Base-by-base conservation (phyloP, 2,329 filamentous ascomycete genomes). In the Eutypa lata region DNA sequence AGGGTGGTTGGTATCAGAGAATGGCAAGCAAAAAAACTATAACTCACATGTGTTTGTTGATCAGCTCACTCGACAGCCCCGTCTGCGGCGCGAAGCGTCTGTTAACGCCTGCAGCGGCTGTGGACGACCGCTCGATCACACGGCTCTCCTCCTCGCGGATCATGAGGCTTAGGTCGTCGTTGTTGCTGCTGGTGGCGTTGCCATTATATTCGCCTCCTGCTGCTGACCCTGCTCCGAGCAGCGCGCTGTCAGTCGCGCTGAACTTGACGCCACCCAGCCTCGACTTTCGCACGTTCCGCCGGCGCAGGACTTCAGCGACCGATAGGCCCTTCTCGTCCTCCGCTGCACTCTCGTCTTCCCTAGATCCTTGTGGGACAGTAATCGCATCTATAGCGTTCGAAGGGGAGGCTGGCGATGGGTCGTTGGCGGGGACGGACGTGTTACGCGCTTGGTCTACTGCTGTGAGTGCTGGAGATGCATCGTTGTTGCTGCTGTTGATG, bases 21-120 rank as follows among this genome's bases (percentile, higher is more conserved):
- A n/a, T n/a, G n/a, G n/a, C n/a, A n/a, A n/a, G n/a, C n/a, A n/a
- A n/a, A n/a, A n/a, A n/a, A n/a, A n/a, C n/a, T n/a, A n/a, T n/a
- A 54, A 83, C 87, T 85, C 80, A 93, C 89, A 93, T 90, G 74
- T 92, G 88, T 72, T 78, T 87, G 68, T 91, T 87, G 57, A 86
- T 79, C 21, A 82, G 68, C 52, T 88, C 86, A 33, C 81, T 79
- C 0, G 86, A 76, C 55, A 86, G 72, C 1, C 89, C 89, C 0
- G 87, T 91, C 68, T 90, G 88, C 53, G 84, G 82, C 50, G 85
- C 84, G 66, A 93, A 93, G 40, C 87, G 83, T 54, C 73, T 76
- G 35, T 65, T 66, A 31, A 73, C 67, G 1, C 67, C 67, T 14
- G 63, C 61, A 4, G 70, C 65, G n/a, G 65, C 57, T 7, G 66